Base-by-base conservation (phyloP, 1,284 basidiomycete species). In the Ustilago tritici region DNA sequence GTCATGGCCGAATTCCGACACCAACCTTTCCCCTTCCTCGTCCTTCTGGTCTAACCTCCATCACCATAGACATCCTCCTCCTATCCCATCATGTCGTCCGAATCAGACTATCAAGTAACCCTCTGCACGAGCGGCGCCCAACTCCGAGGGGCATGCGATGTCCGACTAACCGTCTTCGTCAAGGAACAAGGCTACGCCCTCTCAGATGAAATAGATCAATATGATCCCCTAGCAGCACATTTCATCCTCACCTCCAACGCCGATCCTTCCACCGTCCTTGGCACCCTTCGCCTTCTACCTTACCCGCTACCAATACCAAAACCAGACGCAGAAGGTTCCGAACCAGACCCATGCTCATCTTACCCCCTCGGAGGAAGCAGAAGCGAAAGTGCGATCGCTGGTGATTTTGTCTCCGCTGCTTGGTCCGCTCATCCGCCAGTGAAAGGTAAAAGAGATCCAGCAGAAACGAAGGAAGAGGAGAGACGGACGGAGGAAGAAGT, bases 121-220 rank as follows among this genome's bases (percentile, higher is more conserved):
- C 65, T 78, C 8, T 78, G 76, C 60, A 73, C 67, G 2, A 62
- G 64, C 4, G 71, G 43, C 10, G 43, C 52, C 12, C 76, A 78
- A 54, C 71, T 78, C 2, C 67, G 68, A 19, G 62, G 71, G 1
- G 77, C 65, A 15, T 73, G 75, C 56, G 57, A 64, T 7, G 67
- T 81, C 14, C 60, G 82, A 7, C 62, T 79, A 56, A 41, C 67
- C 23, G 81, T 83, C 23, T 83, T 82, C 53, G 77, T 82, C 47
- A 38, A 78, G 2, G 82, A 83, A 35, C 82, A 83, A 57, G 73
- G 71, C 8, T 83, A 73, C 49, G 61, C 67, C 6, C 65, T 82
- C 49, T 56, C 70, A n/a, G 80, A 79, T 58, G 82, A 83, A 62
- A 59, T 83, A n/a, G 82, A 83, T 60, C 76, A 80, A 68, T 78